Evolutionary conservation across 345 rosid species (phyloP).

Genomic region (Pseudoturritis turrita): DNA sequence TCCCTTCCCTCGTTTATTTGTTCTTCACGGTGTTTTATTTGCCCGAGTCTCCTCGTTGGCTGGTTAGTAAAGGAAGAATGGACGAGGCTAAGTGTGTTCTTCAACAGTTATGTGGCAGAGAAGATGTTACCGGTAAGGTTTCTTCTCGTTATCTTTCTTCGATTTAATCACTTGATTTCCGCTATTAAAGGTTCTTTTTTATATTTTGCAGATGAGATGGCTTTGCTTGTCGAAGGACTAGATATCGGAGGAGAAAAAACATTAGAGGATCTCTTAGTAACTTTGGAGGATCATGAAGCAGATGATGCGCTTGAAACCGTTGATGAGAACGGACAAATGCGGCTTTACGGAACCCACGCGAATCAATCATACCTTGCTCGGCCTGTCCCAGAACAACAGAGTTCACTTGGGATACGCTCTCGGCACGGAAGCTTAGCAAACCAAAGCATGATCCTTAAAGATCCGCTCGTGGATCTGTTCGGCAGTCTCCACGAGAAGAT

Average conservation of each 20-base stretch:
- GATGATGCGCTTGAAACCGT: conserved; percentile 47
- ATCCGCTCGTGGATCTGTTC: conserved; percentile 86
- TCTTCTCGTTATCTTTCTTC: not conserved
- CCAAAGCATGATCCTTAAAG: conserved; percentile 67
- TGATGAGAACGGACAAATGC: conserved; percentile 62
- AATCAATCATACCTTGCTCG: conserved; percentile 87
- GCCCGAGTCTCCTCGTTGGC: conserved; percentile 99
- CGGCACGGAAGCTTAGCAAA: conserved; percentile 82
- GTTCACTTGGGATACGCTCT: conserved; percentile 61
- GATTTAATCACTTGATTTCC: not conserved
- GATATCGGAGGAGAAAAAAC: conserved; percentile 88
- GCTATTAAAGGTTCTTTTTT: not conserved
- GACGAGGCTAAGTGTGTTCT: conserved; percentile 77
- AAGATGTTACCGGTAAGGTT: conserved; percentile 82
- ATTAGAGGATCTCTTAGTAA: conserved; percentile 83
- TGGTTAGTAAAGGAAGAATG: conserved; percentile 97
- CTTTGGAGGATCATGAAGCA: conserved; percentile 58
- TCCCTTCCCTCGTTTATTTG: conserved; percentile 73
- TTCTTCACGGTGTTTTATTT: conserved; percentile 64
- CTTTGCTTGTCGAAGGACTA: conserved; percentile 92
- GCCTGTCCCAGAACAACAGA: conserved; percentile 81
- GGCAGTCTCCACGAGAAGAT: conserved; percentile 90
- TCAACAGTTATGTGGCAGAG: conserved; percentile 82
- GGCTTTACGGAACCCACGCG: conserved; percentile 68
- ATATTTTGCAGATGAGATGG: conserved; percentile 72